Conservation (phyloP, 768 basidiomycete species). For the Dentipellis sp. region DNA sequence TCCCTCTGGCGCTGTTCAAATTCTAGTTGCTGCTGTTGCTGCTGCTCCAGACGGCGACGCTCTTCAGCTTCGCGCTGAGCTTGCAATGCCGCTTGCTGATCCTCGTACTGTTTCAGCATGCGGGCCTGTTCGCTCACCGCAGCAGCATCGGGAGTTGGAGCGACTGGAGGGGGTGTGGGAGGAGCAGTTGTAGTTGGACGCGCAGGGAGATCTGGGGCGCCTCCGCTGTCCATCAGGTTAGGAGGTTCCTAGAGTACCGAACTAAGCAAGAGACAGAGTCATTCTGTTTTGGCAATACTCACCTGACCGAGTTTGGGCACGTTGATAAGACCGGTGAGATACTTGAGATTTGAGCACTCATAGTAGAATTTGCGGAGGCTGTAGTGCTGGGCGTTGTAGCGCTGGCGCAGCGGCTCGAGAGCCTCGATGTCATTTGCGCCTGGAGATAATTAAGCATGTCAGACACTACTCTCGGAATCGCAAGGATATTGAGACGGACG, state of each 20-base stretch:
- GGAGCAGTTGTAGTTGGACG: conserved; percentile 47
- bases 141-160: conserved; percentile 60
- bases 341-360: conserved; percentile 98
- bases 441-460: conserved; percentile 22
- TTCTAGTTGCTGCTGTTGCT: conserved; percentile 74
- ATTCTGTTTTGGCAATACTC: conserved; percentile 15
- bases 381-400: conserved; percentile 88
- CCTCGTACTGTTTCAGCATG: conserved; percentile 94
- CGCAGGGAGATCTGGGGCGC: conserved; percentile 81
- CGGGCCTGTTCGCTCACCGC: conserved; percentile 86
- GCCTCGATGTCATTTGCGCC: conserved; percentile 87
- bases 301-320: conserved; percentile 95
- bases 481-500: conserved; percentile 35
- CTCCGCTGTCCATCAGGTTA: conserved; percentile 78
- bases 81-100: conserved; percentile 84
- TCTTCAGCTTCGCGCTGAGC: conserved; percentile 80
- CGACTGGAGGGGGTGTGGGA: conserved; percentile 58
- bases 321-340: conserved; percentile 94
- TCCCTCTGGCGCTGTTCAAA: conserved; percentile 83
- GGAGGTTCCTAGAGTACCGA: conserved; percentile 74
- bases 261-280: neutral
- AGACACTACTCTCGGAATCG: neutral
- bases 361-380: conserved; percentile 96
- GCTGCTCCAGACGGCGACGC: conserved; percentile 63
- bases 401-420: conserved; percentile 77